A percentile compares a stretch with the other conserved stretches of the same genome.
These are phyloP conservation scores for Prototheca cutis DNA, from an alignment of 163 green algal species.

Conservation along the genomic window DNA sequence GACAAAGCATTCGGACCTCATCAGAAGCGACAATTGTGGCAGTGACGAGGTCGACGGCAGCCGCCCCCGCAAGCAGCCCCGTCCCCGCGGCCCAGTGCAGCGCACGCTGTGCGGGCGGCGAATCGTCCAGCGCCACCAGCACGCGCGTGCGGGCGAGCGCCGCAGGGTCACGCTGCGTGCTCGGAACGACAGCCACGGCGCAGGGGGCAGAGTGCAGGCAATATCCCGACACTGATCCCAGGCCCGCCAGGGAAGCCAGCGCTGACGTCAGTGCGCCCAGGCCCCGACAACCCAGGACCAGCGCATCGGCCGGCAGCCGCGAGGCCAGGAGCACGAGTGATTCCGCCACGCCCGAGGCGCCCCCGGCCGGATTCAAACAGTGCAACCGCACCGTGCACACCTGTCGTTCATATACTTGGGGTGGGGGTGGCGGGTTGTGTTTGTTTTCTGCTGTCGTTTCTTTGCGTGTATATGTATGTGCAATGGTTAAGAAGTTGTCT, in stretches of 20 bases:
- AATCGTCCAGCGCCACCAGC: background rate
- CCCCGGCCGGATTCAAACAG: background rate
- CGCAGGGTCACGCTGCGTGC: background rate
- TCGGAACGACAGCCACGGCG: constrained; percentile 4
- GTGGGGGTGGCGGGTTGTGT: too few species aligned
- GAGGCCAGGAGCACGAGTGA: constrained; percentile 22
- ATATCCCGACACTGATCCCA: constrained; percentile 29
- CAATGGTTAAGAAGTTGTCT: too few species aligned
- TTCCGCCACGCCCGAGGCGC: constrained; percentile 12
- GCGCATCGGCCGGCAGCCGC: constrained; percentile 11
- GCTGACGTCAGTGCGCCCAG: constrained; percentile 25
- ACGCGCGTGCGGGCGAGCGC: background rate
- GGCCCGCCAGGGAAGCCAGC: constrained; percentile 26
- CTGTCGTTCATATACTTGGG: too few species aligned
- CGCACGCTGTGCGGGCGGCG: background rate
- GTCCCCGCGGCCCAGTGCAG: background rate
- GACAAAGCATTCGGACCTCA: background rate
- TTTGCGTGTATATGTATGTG: too few species aligned
- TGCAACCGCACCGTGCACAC: background rate
- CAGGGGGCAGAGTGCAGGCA: constrained; percentile 19
- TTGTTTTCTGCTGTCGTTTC: too few species aligned
- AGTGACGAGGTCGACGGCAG: background rate
- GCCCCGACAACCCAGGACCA: constrained; percentile 32
- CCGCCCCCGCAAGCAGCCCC: background rate
- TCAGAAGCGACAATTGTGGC: background rate